Evolutionary conservation across 192 early-diverging fungal genomes (phyloP).

Genomic region (Umbelopsis sp.): DNA sequence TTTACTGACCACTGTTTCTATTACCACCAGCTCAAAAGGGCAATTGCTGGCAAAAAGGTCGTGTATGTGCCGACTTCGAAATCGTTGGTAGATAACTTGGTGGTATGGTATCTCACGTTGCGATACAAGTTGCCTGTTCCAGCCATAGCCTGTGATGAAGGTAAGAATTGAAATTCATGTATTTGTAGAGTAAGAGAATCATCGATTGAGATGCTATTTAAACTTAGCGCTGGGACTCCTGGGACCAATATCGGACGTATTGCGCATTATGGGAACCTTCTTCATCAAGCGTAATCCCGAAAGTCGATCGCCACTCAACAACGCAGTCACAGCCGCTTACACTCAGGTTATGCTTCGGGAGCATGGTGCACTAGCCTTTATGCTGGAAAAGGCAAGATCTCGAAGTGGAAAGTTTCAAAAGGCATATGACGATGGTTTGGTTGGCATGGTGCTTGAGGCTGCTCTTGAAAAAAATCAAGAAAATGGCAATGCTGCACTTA

Average conservation of each 20-base stretch:
- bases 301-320: slow-evolving; percentile 35
- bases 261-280: slow-evolving; percentile 37
- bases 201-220: background rate
- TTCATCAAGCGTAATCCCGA: slow-evolving; percentile 33
- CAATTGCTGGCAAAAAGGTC: slow-evolving; percentile 35
- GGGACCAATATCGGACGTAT: slow-evolving; percentile 39
- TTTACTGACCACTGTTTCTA: background rate
- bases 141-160: slow-evolving; percentile 41
- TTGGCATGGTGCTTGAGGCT: slow-evolving; percentile 39
- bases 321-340: slow-evolving; percentile 33
- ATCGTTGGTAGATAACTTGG: slow-evolving; percentile 35
- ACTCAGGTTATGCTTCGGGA: slow-evolving; percentile 33
- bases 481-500: background rate
- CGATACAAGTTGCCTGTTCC: slow-evolving; percentile 41
- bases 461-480: slow-evolving; percentile 31
- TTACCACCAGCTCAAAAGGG: slow-evolving; percentile 16
- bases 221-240: slow-evolving; percentile 31
- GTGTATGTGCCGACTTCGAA: slow-evolving; percentile 43
- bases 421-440: slow-evolving; percentile 29
- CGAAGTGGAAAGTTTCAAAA: slow-evolving; percentile 38
- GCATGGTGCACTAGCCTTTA: slow-evolving; percentile 35
- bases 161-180: slow-evolving; percentile 1
- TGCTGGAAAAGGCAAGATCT: slow-evolving; percentile 37
- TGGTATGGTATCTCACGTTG: slow-evolving; percentile 41
- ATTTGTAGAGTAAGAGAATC: background rate